Percentiles rank a stretch among this genome's conserved stretches.
Evolutionary conservation across 176 grass and related monocot species (phyloP).

Genomic region (Triticum timopheevii): DNA sequence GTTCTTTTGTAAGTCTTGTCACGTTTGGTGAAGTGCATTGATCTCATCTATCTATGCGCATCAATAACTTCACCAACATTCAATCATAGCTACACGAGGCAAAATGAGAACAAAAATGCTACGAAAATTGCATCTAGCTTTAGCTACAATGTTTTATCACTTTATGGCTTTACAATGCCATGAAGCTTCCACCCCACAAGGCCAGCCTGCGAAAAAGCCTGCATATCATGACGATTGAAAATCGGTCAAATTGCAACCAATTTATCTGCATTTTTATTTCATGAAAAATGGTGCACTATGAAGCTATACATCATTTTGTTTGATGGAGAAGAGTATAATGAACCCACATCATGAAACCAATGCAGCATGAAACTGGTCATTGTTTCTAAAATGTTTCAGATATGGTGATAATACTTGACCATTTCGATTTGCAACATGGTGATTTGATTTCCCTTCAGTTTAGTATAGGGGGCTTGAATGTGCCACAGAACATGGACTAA

Average conservation of each 20-base stretch:
- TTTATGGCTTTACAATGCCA: slow-evolving; percentile 82
- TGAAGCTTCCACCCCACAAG: slow-evolving; percentile 90
- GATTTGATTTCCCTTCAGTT: neutral
- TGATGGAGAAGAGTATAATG: neutral
- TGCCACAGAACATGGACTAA: neutral
- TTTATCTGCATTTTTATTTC: slow-evolving; percentile 3
- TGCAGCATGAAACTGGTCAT: neutral
- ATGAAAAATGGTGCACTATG: neutral
- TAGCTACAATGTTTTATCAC: slow-evolving; percentile 18
- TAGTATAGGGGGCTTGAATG: neutral
- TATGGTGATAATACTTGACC: neutral
- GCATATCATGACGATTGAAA: slow-evolving; percentile 24
- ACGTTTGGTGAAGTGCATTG: neutral
- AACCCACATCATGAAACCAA: neutral
- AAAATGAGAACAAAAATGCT: slow-evolving; percentile 33
- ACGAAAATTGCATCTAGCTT: slow-evolving; percentile 47
- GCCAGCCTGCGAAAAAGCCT: slow-evolving; percentile 81
- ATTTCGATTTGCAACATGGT: neutral
- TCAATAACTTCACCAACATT: slow-evolving; percentile 20
- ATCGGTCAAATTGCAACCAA: neutral
- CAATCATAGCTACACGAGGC: neutral
- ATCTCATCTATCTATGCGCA: slow-evolving; percentile 36
- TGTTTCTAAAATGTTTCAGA: neutral
- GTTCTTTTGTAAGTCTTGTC: neutral
- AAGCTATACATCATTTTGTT: neutral